Conservation (phyloP, 306 rosid species). For the Vigna reflexopilosa region DNA sequence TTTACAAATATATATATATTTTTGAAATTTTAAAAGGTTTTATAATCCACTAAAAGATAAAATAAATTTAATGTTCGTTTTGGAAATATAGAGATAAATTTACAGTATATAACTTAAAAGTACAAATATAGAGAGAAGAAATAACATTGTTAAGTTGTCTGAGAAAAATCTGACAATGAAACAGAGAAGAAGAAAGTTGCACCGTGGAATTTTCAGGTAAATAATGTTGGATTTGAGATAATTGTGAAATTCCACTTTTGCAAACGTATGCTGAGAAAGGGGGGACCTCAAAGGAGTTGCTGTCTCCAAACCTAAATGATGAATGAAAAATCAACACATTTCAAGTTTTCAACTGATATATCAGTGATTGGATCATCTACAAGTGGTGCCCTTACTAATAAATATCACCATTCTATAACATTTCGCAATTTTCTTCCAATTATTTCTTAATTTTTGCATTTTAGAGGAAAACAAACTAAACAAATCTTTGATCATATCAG, state of each 20-base stretch:
- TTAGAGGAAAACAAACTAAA: no score
- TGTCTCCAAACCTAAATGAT: neutral
- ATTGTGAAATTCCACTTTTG: constrained; percentile 2
- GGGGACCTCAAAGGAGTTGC: neutral
- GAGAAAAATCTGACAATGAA: no score
- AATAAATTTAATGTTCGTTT: no score
- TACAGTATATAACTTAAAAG: no score
- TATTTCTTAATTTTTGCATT: neutral
- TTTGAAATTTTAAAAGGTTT: no score
- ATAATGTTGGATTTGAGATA: neutral
- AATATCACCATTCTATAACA: neutral
- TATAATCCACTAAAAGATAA: no score
- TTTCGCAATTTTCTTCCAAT: neutral
- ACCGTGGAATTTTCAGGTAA: neutral
- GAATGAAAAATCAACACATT: neutral
- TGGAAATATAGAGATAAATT: no score
- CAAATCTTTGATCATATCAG: neutral
- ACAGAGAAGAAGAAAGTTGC: neutral
- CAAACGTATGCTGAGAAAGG: neutral
- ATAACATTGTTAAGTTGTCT: no score
- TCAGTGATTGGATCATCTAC: neutral
- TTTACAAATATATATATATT: no score
- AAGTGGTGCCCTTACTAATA: neutral
- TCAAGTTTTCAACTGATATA: neutral
- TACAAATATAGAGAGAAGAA: no score